These are phyloP conservation scores for Immersiella caudata DNA, from an alignment of 495 filamentous ascomycete species.

Conservation along the genomic window DNA sequence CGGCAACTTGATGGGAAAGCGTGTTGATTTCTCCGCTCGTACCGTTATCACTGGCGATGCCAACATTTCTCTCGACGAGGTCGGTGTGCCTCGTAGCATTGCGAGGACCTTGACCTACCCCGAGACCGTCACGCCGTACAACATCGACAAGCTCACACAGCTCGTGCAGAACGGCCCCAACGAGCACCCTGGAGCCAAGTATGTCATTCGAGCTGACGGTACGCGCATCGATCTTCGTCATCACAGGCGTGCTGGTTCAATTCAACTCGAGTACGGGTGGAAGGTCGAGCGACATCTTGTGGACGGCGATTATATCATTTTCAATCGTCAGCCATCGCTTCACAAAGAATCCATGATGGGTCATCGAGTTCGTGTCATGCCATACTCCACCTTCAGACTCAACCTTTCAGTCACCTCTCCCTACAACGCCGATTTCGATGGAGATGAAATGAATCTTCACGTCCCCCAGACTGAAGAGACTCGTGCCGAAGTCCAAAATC, in stretches of 20 bases:
- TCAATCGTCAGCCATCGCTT: constrained; percentile 97
- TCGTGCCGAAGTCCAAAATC: constrained; percentile 83
- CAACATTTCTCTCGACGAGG: constrained; percentile 92
- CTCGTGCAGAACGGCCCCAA: constrained; percentile 92
- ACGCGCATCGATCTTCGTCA: constrained; percentile 92
- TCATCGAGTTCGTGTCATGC: constrained; percentile 96
- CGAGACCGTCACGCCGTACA: constrained; percentile 96
- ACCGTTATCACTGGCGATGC: constrained; percentile 99
- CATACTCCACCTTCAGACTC: constrained; percentile 95
- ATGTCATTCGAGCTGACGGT: constrained; percentile 89
- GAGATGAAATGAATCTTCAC: constrained; percentile 98
- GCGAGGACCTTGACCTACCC: constrained; percentile 91
- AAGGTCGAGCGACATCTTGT: constrained; percentile 96
- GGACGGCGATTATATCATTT: constrained; percentile 96
- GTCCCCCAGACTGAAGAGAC: constrained; percentile 98
- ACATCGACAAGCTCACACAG: constrained; percentile 86
- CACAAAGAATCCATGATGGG: constrained; percentile 99
- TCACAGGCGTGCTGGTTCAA: constrained; percentile 78
- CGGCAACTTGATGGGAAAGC: constrained; percentile 99
- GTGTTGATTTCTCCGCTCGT: constrained; percentile 98
- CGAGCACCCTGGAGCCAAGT: constrained; percentile 91
- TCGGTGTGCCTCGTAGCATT: constrained; percentile 89
- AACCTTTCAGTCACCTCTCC: constrained; percentile 97
- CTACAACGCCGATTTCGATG: constrained; percentile 99
- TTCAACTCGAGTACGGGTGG: constrained; percentile 92